A percentile compares a stretch with the other conserved stretches of the same genome.
Conservation (phyloP, 108 stramenopile species). For the Schizochytrium sp. region DNA sequence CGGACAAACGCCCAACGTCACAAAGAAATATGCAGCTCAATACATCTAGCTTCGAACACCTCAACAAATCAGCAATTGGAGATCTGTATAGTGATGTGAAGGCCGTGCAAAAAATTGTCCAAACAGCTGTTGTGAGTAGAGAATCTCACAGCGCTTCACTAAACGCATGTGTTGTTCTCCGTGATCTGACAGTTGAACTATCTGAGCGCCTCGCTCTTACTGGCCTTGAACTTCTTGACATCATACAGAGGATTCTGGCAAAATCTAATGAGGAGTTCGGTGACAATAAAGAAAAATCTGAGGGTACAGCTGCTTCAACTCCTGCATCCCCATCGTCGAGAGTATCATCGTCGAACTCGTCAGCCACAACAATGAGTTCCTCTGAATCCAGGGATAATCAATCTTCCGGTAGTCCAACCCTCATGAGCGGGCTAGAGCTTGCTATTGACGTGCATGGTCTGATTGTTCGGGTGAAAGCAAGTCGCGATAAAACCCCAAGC, state of each 20-base stretch:
- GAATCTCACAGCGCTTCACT: not conserved
- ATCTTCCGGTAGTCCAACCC: not conserved
- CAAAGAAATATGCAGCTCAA: too few relatives aligned
- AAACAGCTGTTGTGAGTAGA: not conserved
- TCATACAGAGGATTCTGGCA: not conserved
- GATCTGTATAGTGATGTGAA: not conserved
- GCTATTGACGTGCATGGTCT: not conserved
- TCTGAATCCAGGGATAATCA: too few relatives aligned
- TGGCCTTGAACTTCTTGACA: not conserved
- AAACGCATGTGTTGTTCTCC: not conserved
- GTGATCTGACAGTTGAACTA: not conserved
- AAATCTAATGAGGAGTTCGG: not conserved
- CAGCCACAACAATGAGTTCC: too few relatives aligned
- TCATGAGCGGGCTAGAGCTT: not conserved
- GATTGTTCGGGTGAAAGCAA: not conserved
- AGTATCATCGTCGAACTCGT: too few relatives aligned
- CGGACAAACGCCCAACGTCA: too few relatives aligned
- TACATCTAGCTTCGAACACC: too few relatives aligned
- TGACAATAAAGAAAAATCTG: too few relatives aligned
- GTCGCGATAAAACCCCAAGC: not conserved
- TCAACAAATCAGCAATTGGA: too few relatives aligned
- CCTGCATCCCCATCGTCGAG: too few relatives aligned
- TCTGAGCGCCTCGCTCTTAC: constrained; percentile 31
- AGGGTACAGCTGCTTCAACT: too few relatives aligned
- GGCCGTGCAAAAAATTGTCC: not conserved